These are phyloP conservation scores for Russula sp. DNA, from an alignment of 768 basidiomycete genomes.

Conservation along the genomic window DNA sequence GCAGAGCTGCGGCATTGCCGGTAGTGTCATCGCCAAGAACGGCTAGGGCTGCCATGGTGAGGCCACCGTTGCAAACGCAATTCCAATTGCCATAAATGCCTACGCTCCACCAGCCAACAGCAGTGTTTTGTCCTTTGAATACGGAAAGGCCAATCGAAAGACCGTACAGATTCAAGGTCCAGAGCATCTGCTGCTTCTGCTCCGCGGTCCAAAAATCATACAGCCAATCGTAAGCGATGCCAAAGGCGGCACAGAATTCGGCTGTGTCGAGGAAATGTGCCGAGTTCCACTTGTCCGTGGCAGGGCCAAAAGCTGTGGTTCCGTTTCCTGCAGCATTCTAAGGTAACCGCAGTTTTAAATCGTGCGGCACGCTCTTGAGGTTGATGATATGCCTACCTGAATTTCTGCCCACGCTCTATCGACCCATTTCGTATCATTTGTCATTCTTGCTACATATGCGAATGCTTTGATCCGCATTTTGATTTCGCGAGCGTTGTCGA, in stretches of 20 bases:
- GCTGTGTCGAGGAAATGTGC: conserved; percentile 87
- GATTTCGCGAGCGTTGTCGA: conserved; percentile 83
- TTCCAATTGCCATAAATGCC: conserved; percentile 92
- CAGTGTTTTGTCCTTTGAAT: conserved; percentile 34
- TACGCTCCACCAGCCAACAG: conserved; percentile 73
- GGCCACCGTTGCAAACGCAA: conserved; percentile 88
- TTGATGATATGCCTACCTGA: conserved; percentile 43
- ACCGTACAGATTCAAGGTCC: conserved; percentile 71
- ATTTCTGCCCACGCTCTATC: conserved; percentile 82
- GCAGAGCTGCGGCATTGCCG: conserved; percentile 57
- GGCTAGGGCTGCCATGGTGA: conserved; percentile 85
- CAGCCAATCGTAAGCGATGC: conserved; percentile 94
- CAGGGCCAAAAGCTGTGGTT: conserved; percentile 56
- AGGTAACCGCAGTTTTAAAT: neutral
- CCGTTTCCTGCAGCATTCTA: conserved; percentile 75
- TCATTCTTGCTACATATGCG: conserved; percentile 84
- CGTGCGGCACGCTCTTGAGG: neutral
- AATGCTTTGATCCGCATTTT: conserved; percentile 92
- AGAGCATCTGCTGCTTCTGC: conserved; percentile 62
- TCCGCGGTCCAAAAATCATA: conserved; percentile 73
- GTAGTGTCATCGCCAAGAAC: conserved; percentile 80
- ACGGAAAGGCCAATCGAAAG: conserved; percentile 56
- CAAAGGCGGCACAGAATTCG: conserved; percentile 86
- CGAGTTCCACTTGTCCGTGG: conserved; percentile 71
- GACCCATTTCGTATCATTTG: conserved; percentile 87